Evolutionary conservation across 345 rosid species (phyloP), one percentile per base, ranked within the genome.

Genomic region (Physaria fendleri): DNA sequence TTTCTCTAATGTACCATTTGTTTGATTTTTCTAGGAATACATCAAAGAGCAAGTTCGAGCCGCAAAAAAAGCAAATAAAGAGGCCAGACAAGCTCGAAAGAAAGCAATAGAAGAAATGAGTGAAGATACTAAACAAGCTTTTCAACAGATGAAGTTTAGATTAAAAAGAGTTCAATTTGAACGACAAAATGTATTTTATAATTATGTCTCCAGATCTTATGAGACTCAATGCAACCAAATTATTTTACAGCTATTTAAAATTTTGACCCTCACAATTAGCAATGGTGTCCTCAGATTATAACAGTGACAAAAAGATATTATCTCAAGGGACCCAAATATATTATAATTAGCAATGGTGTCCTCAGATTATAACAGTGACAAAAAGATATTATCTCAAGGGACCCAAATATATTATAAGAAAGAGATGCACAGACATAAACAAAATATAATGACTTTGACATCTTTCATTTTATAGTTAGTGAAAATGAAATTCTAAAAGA

Each of bases 1-100:
- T 10, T 12, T 49, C 29, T 59, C 40, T 42, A 9, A 59, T 20
- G n/a, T 21, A 2, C 6, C 28, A 18, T 45, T 45, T 43, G 46
- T 21, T 47, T 15, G 13, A 28, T 63, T n/a, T 51, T 68, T 35
- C 55, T 70, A 93, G 99, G 96, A 84, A 10, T 90, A 73, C 65
- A 78, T 94, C 29, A n/a, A n/a, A n/a, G n/a, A n/a, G n/a, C n/a
- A n/a, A n/a, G n/a, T n/a, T n/a, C n/a, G n/a, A n/a, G n/a, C n/a
- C n/a, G n/a, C n/a, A n/a, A n/a, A n/a, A n/a, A n/a, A n/a, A n/a
- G n/a, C n/a, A n/a, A n/a, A n/a, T n/a, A n/a, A n/a, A n/a, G n/a
- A n/a, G n/a, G n/a, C n/a, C n/a, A n/a, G n/a, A n/a, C n/a, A n/a
- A n/a, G n/a, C n/a, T n/a, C n/a, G n/a, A n/a, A n/a, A n/a, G n/a